phyloP scores from a whole-genome alignment of 495 filamentous ascomycete species.

The Trichoderma asperelloides region DNA sequence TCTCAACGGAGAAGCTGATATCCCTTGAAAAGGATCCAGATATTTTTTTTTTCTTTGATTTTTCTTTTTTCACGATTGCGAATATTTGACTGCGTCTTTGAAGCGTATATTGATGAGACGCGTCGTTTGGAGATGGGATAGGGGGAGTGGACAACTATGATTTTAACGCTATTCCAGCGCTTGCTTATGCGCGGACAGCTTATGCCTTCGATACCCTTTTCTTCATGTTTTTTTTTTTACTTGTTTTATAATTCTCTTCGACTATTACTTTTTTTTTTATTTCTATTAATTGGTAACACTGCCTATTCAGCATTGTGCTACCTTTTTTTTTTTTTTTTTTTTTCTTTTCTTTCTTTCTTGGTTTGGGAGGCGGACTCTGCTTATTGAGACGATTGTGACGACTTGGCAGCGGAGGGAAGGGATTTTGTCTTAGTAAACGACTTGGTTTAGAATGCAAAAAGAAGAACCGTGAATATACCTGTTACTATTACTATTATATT shows the following conservation, averaged over 20 bases:
- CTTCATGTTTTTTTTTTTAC: background rate
- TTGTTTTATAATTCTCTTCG: background rate
- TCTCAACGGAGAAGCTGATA: slow-evolving; percentile 46
- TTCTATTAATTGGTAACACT: too few relatives aligned
- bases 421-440: background rate
- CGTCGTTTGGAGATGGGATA: background rate
- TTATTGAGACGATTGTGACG: background rate
- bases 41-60: background rate
- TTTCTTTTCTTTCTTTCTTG: slow-evolving; percentile 1
- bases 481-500: background rate
- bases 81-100: background rate
- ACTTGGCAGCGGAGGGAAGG: background rate
- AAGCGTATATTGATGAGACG: background rate
- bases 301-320: background rate
- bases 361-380: background rate
- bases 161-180: background rate
- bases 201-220: slow-evolving; percentile 3
- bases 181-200: background rate
- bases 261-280: background rate
- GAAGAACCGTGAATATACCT: background rate
- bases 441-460: background rate
- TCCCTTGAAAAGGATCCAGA: background rate
- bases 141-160: slow-evolving; percentile 1
- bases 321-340: background rate
- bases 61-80: background rate